Evolutionary conservation across 768 basidiomycete genomes (phyloP), one percentile per base, ranked within the genome.

Genomic region (Leccinum incarnatum): DNA sequence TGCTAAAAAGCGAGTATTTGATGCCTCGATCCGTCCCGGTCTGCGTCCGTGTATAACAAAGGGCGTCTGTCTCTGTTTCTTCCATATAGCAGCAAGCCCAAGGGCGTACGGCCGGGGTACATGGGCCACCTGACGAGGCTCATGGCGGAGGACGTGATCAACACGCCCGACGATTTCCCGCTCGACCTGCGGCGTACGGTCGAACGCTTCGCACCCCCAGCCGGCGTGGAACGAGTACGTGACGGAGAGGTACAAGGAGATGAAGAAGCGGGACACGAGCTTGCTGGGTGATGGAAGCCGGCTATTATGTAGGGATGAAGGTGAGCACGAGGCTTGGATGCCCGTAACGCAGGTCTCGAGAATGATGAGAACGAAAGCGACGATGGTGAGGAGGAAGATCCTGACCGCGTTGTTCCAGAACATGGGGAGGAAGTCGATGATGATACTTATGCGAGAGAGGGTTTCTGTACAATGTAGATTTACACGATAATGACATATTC

Each of bases 71-170:
- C 1, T 15, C 12, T 2, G 15, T 15, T 36, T 34, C 32, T 1
- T 34, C 14, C 14, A 5, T 5, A 14, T 66, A 90, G 89, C 62
- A 71, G 81, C 46, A 87, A 88, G 71, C 85, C 87, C 9, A 89
- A 91, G 66, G 85, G 89, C 23, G 81, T 89, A 42, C 85, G 95
- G 27, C 73, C 95, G 46, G 95, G 95, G 3, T 96, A 93, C 75
- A 98, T 98, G 96, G 96, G 96, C 0, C 95, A 98, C 72, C 82
- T 98, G 15, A 91, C 90, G 7, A 27, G 27, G 14, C 85, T 98
- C 63, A 93, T 99, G 65, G 88, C 95, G 0, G 97, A 98, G 73
- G 96, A 98, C 67, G 87, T 97, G 19, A 88, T 97, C 69, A 85
- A 85, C 57, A 90, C 95, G 11, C 82, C 98, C 59, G 88, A 92